Conservation (phyloP, 768 basidiomycete species). For the Hericium coralloides region DNA sequence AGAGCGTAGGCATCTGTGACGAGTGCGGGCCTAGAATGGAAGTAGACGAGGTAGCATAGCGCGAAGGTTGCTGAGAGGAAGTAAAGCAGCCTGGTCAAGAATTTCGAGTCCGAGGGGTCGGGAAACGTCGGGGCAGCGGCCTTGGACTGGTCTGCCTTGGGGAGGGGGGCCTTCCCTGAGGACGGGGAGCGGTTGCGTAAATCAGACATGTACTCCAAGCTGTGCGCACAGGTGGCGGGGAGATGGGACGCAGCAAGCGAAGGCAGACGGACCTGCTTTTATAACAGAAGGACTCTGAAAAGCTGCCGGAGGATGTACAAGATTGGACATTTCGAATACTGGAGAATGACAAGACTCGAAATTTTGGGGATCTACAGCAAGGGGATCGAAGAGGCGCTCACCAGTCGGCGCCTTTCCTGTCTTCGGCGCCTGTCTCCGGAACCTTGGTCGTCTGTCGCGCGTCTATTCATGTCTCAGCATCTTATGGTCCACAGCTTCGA, state of each 20-base stretch:
- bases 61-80: slow-evolving; percentile 16
- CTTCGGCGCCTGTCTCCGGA: not conserved
- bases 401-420: not conserved
- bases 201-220: slow-evolving; percentile 6
- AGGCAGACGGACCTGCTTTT: slow-evolving; percentile 11
- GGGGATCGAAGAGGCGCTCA: not conserved
- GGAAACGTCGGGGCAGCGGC: not conserved
- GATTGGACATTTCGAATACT: not conserved
- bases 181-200: slow-evolving; percentile 14
- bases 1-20: slow-evolving; percentile 41
- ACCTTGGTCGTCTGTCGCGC: not conserved
- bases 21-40: not conserved
- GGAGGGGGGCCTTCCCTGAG: not conserved
- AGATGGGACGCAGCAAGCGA: not conserved
- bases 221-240: not conserved
- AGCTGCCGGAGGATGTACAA: slow-evolving; percentile 3
- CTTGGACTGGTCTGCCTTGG: not conserved
- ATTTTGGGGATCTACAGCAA: not conserved
- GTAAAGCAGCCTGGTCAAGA: slow-evolving; percentile 7
- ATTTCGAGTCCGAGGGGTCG: not conserved
- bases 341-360: not conserved
- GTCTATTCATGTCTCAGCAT: not conserved
- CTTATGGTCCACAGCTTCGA: too few species aligned
- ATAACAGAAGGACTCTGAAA: slow-evolving; percentile 13
- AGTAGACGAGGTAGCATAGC: slow-evolving; percentile 12